Evolutionary conservation across 345 rosid species (phyloP), one percentile per base, ranked within the genome.

Genomic region (Acer campestre): DNA sequence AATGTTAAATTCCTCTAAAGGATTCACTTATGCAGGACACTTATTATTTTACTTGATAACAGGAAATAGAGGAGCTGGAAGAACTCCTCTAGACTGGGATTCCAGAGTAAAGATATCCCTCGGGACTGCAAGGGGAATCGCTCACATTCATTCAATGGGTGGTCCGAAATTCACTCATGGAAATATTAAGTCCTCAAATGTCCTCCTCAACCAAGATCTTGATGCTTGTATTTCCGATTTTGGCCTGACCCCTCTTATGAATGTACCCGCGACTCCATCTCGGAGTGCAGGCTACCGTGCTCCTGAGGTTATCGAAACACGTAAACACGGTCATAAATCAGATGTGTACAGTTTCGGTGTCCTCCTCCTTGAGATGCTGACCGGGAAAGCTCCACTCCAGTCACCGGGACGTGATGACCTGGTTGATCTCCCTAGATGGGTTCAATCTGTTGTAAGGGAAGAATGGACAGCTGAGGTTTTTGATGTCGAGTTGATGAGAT

Each of bases 401-500:
- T 91, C 95, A 3, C 93, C 92, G 23, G 84, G 86, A 7, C 90
- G 90, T 7, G 91, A 90, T 20, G 97, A 90, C 82, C 86, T 85
- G 90, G 90, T 84, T 48, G 98, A 93, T 76, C 97, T 93, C 7
- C 98, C 98, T 0, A 85, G 90, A 74, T 93, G 97, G 98, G 98
- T 95, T 5, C 97, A 91, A 75, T 93, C 97, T 1, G 95, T 94
- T n/a, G 94, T 93, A n/a, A 85, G 92, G 78, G 97, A 94, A 79
- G 97, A 89, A 71, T 88, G 95, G 97, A 93, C 97, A 48, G 93
- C 97, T 17, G 97, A 89, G 87, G 95, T 94, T 31, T 91, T 94
- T 17, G 98, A 94, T 73, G 90, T 86, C 17, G 97, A 88, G 88
- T 81, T 94, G 67, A 89, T 89, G 98, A 89, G 85, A 66, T 89